Conservation (phyloP, 176 grass and related monocot species). For the Carex littledalei region DNA sequence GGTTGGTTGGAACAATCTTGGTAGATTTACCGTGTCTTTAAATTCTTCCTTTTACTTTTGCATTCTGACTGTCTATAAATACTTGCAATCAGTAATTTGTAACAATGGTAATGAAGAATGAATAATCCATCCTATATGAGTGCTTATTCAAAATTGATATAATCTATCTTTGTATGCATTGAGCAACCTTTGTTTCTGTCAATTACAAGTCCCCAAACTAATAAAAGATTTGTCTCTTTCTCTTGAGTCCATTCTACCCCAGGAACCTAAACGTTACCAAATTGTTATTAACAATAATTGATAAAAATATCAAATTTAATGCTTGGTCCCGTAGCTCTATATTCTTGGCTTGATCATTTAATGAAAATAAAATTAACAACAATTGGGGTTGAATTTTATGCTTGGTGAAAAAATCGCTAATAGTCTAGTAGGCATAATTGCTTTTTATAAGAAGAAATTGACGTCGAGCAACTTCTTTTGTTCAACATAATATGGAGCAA, state of each 20-base stretch:
- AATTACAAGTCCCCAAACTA: neutral
- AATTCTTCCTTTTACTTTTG: neutral
- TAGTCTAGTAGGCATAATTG: neutral
- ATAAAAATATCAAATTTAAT: neutral
- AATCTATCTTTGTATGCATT: neutral
- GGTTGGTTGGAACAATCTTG: neutral
- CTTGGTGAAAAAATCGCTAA: neutral
- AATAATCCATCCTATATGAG: neutral
- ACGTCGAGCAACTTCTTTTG: neutral
- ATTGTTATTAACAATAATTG: no score
- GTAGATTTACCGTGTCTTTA: neutral
- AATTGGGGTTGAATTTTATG: neutral
- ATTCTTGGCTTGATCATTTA: neutral
- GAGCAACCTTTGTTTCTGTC: neutral
- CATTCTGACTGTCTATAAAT: neutral
- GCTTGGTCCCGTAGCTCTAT: neutral
- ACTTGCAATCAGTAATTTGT: neutral
- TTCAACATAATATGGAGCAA: neutral
- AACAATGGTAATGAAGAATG: neutral
- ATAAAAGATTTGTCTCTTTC: neutral
- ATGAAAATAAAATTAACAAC: neutral
- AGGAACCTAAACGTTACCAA: neutral
- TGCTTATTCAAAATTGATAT: neutral
- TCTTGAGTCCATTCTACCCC: neutral
- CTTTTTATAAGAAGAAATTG: neutral